These are phyloP conservation scores for Nitzschia putrida DNA, from an alignment of 108 stramenopile genomes.

Conservation along the genomic window DNA sequence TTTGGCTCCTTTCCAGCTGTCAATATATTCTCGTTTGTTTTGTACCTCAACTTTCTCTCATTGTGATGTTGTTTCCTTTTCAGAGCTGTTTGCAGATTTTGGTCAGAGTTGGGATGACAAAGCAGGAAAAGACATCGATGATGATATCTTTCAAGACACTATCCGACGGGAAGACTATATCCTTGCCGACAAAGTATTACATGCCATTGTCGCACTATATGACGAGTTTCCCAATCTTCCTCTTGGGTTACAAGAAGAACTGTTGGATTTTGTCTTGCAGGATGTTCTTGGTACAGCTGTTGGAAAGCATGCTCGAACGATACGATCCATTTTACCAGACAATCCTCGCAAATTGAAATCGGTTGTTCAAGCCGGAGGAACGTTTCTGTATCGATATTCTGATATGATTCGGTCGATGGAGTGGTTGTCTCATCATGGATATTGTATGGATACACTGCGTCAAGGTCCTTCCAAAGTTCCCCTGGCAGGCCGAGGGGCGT, in stretches of 20 bases:
- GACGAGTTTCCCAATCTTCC: constrained; percentile 47
- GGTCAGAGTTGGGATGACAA: constrained; percentile 46
- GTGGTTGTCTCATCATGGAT: constrained; percentile 71
- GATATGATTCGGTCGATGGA: constrained; percentile 64
- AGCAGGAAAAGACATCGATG: constrained; percentile 20
- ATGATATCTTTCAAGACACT: constrained; percentile 49
- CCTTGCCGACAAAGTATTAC: constrained; percentile 53
- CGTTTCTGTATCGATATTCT: constrained; percentile 64
- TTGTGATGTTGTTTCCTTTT: neutral
- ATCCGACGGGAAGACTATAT: constrained; percentile 58
- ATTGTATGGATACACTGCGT: constrained; percentile 66
- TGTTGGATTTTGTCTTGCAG: constrained; percentile 71
- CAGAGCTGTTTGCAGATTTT: constrained; percentile 43
- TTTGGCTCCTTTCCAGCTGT: constrained; percentile 5
- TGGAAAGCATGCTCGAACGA: constrained; percentile 56
- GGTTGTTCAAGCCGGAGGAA: constrained; percentile 65
- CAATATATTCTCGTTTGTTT: neutral
- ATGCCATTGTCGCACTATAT: constrained; percentile 50
- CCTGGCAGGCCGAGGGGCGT: constrained; percentile 78
- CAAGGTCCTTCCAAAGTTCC: constrained; percentile 57
- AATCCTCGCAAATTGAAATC: constrained; percentile 56
- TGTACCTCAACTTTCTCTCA: neutral
- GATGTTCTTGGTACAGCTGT: constrained; percentile 64
- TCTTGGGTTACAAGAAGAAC: constrained; percentile 49
- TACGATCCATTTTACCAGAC: constrained; percentile 63